These are phyloP conservation scores for Boletellus ananas DNA, from an alignment of 768 basidiomycete species.

Conservation along the genomic window DNA sequence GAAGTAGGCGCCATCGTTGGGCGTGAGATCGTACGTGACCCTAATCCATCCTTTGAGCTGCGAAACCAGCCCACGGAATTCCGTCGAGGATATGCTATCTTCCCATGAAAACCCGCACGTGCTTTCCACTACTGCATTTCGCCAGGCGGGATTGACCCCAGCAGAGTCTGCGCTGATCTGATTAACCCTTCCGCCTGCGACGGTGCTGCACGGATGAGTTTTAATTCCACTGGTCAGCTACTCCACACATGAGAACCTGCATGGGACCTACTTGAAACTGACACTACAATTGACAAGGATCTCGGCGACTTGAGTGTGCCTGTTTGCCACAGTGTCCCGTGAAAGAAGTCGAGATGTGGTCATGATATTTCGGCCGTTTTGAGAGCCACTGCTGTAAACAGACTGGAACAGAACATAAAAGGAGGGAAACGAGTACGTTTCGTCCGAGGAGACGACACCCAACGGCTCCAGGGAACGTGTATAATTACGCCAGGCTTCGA, in stretches of 20 bases:
- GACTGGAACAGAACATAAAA: conserved; percentile 3
- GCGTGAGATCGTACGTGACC: conserved; percentile 32
- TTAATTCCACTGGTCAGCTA: not conserved
- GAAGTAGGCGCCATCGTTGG: too few species aligned
- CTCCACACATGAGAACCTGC: not conserved
- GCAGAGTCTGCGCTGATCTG: conserved; percentile 34
- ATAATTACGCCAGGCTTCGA: conserved; percentile 32
- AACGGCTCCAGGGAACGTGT: conserved; percentile 8
- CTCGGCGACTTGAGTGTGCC: not conserved
- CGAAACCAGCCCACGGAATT: conserved; percentile 12
- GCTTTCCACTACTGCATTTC: conserved; percentile 36
- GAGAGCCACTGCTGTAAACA: not conserved
- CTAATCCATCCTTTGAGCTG: conserved; percentile 15
- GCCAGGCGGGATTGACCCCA: conserved; percentile 47
- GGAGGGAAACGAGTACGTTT: not conserved
- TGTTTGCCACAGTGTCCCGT: conserved; percentile 8
- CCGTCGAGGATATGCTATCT: conserved; percentile 16
- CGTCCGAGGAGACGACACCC: conserved; percentile 2
- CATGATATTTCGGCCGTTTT: conserved; percentile 1
- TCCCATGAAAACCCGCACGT: conserved; percentile 19
- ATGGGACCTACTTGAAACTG: conserved; percentile 3
- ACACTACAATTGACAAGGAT: conserved; percentile 4
- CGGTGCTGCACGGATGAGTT: conserved; percentile 26
- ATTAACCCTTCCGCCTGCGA: conserved; percentile 44
- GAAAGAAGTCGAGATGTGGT: conserved; percentile 9